These are phyloP conservation scores for Aspergillus sp. DNA, from an alignment of 2,329 filamentous ascomycete species.

Conservation along the genomic window DNA sequence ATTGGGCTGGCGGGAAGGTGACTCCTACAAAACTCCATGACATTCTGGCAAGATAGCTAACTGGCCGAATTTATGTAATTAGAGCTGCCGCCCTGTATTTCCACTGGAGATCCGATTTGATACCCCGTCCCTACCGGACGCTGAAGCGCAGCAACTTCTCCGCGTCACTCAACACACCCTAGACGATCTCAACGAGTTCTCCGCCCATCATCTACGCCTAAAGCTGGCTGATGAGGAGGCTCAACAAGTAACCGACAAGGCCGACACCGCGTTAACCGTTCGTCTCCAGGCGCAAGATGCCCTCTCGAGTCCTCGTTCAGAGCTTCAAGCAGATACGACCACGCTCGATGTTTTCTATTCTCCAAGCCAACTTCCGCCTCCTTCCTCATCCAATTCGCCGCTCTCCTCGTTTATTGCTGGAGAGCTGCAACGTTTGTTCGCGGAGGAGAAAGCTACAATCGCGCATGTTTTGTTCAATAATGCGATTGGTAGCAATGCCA, in stretches of 20 bases:
- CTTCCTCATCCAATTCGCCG: conserved; percentile 68
- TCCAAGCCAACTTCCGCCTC: conserved; percentile 65
- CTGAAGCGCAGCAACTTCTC: conserved; percentile 71
- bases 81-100: conserved; percentile 87
- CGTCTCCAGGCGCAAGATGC: conserved; percentile 60
- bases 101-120: conserved; percentile 80
- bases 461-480: conserved; percentile 67
- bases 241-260: conserved; percentile 20
- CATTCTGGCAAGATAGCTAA: neutral
- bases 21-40: neutral
- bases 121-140: conserved; percentile 62
- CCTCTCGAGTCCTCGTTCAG: conserved; percentile 55
- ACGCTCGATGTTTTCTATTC: conserved; percentile 77
- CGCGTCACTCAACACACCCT: conserved; percentile 81
- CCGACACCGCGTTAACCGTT: conserved; percentile 65
- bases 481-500: conserved; percentile 23
- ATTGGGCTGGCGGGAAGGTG: conserved; percentile 90
- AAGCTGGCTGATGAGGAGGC: conserved; percentile 52
- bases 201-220: conserved; percentile 77
- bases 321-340: conserved; percentile 68
- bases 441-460: conserved; percentile 85
- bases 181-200: conserved; percentile 83
- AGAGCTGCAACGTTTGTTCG: conserved; percentile 74
- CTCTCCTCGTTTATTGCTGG: conserved; percentile 76
- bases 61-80: conserved; percentile 13